phyloP scores from a whole-genome alignment of 2,329 filamentous ascomycete species.

The Aspergillus transmontanensis region DNA sequence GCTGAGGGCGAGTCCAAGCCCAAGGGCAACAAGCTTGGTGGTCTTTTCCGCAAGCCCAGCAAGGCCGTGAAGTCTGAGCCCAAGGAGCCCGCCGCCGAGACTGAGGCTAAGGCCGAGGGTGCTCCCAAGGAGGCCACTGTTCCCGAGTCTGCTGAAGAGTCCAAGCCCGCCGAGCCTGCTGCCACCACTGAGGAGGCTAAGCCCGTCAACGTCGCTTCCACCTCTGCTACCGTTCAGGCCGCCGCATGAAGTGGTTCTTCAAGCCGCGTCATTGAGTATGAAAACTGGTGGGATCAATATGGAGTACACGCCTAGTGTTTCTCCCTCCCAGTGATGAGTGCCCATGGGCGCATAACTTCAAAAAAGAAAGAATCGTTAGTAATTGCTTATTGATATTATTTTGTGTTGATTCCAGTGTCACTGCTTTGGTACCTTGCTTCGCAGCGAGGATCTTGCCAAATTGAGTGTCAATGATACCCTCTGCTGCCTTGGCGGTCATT shows the following conservation, averaged over 20 bases:
- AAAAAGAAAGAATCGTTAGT: slow-evolving; percentile 12
- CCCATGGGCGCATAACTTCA: slow-evolving; percentile 9
- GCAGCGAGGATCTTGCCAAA: slow-evolving; percentile 15
- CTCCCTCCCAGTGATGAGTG: slow-evolving; percentile 24
- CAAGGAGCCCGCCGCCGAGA: slow-evolving; percentile 36
- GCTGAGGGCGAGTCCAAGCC: slow-evolving; percentile 50
- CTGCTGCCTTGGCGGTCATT: slow-evolving; percentile 31
- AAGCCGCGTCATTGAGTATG: slow-evolving; percentile 40
- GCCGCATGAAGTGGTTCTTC: slow-evolving; percentile 43
- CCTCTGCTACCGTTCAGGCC: slow-evolving; percentile 43
- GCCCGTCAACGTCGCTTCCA: slow-evolving; percentile 35
- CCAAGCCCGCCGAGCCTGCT: slow-evolving; percentile 30
- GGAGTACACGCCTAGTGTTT: slow-evolving; percentile 27
- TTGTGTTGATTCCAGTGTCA: slow-evolving; percentile 28
- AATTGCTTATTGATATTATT: slow-evolving; percentile 16
- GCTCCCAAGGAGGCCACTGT: slow-evolving; percentile 31
- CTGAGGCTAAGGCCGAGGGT: slow-evolving; percentile 35
- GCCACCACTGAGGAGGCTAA: slow-evolving; percentile 34
- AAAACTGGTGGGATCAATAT: slow-evolving; percentile 46
- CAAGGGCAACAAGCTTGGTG: slow-evolving; percentile 48
- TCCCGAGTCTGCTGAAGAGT: slow-evolving; percentile 31
- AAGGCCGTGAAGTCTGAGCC: slow-evolving; percentile 48
- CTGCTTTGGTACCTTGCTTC: slow-evolving; percentile 18
- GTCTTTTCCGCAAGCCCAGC: slow-evolving; percentile 53
- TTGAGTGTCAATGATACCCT: slow-evolving; percentile 37